A percentile compares a stretch with the other conserved stretches of the same genome.
phyloP scores from a whole-genome alignment of 371 early-diverging fungal species.

The Syncephalastrum racemosum region DNA sequence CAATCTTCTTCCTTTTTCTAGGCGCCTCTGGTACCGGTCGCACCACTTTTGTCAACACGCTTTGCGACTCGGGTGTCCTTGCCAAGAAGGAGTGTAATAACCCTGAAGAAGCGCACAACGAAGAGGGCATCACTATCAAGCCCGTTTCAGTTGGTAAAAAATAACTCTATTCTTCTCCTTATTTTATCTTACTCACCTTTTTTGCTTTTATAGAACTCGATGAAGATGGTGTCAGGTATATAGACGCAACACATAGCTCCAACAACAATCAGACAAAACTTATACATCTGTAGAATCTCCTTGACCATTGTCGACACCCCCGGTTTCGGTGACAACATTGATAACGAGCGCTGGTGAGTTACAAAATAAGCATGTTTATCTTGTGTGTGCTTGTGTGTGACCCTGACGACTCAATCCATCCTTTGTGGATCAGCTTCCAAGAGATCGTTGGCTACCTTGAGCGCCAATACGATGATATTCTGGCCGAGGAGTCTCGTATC shows the following conservation, averaged over 20 bases:
- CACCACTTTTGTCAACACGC: slow-evolving; percentile 97
- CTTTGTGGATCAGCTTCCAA: slow-evolving; percentile 52
- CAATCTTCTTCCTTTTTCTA: slow-evolving; percentile 19
- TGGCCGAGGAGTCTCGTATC: slow-evolving; percentile 92
- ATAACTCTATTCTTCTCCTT: background rate
- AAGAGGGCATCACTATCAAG: slow-evolving; percentile 90
- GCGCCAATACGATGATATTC: slow-evolving; percentile 91
- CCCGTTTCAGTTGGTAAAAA: slow-evolving; percentile 71
- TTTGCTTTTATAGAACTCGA: slow-evolving; percentile 70
- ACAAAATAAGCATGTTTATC: slow-evolving; percentile 7
- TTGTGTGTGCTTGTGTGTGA: slow-evolving; percentile 53
- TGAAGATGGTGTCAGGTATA: slow-evolving; percentile 86
- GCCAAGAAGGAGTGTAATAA: slow-evolving; percentile 71
- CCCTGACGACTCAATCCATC: slow-evolving; percentile 38
- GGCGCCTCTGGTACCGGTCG: slow-evolving; percentile 96
- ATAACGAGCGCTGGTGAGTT: slow-evolving; percentile 74
- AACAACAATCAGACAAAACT: too few species aligned
- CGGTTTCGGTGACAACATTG: slow-evolving; percentile 93
- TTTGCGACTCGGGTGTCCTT: slow-evolving; percentile 81
- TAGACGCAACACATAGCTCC: background rate
- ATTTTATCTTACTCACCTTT: background rate
- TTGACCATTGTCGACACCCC: slow-evolving; percentile 94
- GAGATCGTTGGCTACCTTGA: slow-evolving; percentile 93
- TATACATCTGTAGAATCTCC: slow-evolving; percentile 38
- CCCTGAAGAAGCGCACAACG: slow-evolving; percentile 87